phyloP scores from a whole-genome alignment of 345 rosid species.

The Psidium guajava region DNA sequence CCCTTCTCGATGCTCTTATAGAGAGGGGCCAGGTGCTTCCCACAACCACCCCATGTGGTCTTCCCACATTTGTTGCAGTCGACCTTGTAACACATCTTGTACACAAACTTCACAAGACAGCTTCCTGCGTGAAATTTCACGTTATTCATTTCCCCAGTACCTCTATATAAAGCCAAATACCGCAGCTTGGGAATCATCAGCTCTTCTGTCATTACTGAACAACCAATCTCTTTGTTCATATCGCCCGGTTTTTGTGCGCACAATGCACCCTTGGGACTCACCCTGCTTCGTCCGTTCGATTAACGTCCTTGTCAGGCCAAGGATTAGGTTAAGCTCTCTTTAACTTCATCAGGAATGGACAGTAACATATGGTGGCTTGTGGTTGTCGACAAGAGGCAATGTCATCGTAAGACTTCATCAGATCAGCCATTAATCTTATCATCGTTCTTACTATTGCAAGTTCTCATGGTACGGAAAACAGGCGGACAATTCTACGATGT shows the following conservation, averaged over 20 bases:
- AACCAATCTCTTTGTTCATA: neutral
- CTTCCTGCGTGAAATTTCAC: neutral
- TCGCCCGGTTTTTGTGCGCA: neutral
- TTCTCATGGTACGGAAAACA: neutral
- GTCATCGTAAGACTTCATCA: neutral
- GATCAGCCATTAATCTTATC: neutral
- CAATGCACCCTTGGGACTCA: neutral
- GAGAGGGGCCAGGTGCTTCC: slow-evolving; percentile 26
- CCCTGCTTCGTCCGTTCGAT: neutral
- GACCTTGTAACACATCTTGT: slow-evolving; percentile 32
- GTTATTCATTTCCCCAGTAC: neutral
- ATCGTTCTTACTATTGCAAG: neutral
- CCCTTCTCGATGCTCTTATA: slow-evolving; percentile 35
- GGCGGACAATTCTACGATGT: neutral
- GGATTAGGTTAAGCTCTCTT: neutral
- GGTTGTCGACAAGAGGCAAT: neutral
- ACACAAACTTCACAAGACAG: neutral
- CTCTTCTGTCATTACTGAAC: neutral
- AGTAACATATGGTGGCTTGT: neutral
- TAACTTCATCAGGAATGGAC: neutral
- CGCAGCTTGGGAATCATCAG: neutral
- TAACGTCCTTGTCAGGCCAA: neutral
- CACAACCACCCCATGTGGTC: slow-evolving; percentile 39
- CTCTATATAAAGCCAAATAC: neutral
- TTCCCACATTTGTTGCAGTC: slow-evolving; percentile 37